phyloP scores from a whole-genome alignment of 1,284 basidiomycete genomes.

The Sporisorium exsertum region DNA sequence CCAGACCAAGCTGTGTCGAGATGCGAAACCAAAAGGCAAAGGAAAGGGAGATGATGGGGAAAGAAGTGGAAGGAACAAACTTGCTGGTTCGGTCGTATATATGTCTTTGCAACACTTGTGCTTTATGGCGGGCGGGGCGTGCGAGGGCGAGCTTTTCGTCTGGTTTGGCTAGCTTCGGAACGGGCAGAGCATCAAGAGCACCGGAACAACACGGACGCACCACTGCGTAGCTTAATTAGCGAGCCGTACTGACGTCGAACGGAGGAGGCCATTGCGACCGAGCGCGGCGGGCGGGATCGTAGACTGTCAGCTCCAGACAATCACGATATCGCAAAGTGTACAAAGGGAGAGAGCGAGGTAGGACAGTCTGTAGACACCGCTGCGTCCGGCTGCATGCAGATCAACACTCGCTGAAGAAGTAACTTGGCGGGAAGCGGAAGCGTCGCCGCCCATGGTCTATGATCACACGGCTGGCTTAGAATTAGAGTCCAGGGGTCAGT shows the following conservation, averaged over 20 bases:
- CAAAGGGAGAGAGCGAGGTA: not conserved
- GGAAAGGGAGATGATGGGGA: constrained; percentile 13
- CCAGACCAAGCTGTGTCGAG: too few species aligned
- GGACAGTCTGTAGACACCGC: not conserved
- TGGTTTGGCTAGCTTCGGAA: too few species aligned
- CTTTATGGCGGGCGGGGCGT: constrained; percentile 8
- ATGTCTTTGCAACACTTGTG: constrained; percentile 44
- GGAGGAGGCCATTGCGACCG: not conserved
- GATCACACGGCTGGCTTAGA: not conserved
- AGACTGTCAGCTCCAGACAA: too few species aligned
- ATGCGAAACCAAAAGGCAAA: not conserved
- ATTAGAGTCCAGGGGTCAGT: not conserved
- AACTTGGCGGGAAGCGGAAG: not conserved
- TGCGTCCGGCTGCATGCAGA: constrained; percentile 1
- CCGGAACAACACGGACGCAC: not conserved
- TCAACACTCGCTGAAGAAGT: not conserved
- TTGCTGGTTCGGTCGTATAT: constrained; percentile 21
- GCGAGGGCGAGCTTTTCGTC: too few species aligned
- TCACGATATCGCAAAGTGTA: too few species aligned
- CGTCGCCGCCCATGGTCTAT: not conserved
- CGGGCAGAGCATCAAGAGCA: constrained; percentile 34
- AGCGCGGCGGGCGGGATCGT: constrained; percentile 8
- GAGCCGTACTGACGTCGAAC: constrained; percentile 11
- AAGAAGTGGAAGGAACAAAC: constrained; percentile 2
- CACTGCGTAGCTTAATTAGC: not conserved